These are phyloP conservation scores for Beauveria bassiana DNA, from an alignment of 2,329 filamentous ascomycete genomes.

Conservation along the genomic window DNA sequence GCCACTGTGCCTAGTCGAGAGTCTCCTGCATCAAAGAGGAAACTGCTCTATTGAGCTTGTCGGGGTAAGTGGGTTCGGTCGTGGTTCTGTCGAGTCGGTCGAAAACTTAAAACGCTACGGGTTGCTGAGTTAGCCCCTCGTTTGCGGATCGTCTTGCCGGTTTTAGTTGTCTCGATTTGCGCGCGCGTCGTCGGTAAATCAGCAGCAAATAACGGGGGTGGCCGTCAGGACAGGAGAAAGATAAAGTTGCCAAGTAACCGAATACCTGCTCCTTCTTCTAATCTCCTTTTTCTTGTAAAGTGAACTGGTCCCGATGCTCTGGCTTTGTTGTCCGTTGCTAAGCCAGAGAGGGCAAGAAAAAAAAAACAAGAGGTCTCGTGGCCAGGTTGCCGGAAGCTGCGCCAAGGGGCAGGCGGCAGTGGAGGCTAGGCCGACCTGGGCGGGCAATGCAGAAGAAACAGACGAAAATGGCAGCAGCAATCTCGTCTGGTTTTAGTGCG, in stretches of 20 bases:
- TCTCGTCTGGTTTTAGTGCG: neutral
- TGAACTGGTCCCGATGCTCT: neutral
- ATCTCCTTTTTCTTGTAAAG: neutral
- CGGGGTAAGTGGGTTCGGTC: neutral
- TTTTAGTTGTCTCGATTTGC: neutral
- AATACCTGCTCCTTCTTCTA: constrained; percentile 6
- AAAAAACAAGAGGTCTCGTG: constrained; percentile 9
- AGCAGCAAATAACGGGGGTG: neutral
- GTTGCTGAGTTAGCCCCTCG: neutral
- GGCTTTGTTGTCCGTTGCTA: neutral
- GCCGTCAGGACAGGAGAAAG: neutral
- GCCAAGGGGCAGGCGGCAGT: neutral
- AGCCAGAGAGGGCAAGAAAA: neutral
- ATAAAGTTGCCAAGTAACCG: constrained; percentile 1
- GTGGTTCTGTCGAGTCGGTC: neutral
- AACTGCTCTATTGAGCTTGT: neutral
- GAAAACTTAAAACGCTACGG: neutral
- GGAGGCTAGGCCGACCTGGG: neutral
- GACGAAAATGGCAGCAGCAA: neutral
- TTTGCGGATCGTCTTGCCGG: neutral
- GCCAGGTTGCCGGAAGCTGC: neutral
- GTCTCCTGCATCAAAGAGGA: constrained; percentile 6
- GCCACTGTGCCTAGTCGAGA: neutral
- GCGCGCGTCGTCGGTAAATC: neutral
- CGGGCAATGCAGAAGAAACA: neutral